phyloP scores from a whole-genome alignment of 495 filamentous ascomycete genomes.

The Collariella sp. region DNA sequence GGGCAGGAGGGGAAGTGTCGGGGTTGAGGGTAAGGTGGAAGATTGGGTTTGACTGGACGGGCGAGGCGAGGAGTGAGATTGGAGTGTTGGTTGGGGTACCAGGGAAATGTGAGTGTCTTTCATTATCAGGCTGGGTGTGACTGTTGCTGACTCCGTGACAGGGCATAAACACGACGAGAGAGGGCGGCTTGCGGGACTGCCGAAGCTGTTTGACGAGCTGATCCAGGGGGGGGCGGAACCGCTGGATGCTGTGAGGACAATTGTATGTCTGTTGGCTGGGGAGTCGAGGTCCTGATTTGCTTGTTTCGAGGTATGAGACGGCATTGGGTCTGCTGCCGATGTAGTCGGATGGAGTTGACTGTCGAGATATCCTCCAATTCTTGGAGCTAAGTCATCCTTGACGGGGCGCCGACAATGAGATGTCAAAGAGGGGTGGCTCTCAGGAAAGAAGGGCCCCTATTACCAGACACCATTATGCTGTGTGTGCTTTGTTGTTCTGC shows the following conservation, averaged over 20 bases:
- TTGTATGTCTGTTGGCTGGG: constrained; percentile 44
- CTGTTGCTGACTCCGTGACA: constrained; percentile 24
- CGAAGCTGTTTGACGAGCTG: constrained; percentile 44
- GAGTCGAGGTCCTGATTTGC: constrained; percentile 18
- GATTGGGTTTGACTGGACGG: constrained; percentile 55
- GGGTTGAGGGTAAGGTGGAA: constrained; percentile 44
- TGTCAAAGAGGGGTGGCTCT: no score
- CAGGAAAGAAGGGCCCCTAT: no score
- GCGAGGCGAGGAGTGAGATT: constrained; percentile 49
- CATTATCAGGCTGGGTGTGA: not conserved
- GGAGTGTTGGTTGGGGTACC: constrained; percentile 39
- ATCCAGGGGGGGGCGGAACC: constrained; percentile 42
- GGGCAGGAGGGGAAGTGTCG: constrained; percentile 15
- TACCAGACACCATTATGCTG: no score
- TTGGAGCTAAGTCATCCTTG: no score
- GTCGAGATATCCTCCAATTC: no score
- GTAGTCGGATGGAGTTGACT: no score
- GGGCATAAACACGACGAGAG: constrained; percentile 45
- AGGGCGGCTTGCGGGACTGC: constrained; percentile 40
- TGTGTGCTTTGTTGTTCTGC: no score
- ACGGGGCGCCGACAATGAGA: no score
- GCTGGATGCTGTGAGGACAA: constrained; percentile 42
- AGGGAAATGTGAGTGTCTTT: constrained; percentile 39
- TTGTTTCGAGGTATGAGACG: no score
- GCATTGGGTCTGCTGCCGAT: no score